Conservation (phyloP, 345 rosid genomes). For the Pugionium cornutum region DNA sequence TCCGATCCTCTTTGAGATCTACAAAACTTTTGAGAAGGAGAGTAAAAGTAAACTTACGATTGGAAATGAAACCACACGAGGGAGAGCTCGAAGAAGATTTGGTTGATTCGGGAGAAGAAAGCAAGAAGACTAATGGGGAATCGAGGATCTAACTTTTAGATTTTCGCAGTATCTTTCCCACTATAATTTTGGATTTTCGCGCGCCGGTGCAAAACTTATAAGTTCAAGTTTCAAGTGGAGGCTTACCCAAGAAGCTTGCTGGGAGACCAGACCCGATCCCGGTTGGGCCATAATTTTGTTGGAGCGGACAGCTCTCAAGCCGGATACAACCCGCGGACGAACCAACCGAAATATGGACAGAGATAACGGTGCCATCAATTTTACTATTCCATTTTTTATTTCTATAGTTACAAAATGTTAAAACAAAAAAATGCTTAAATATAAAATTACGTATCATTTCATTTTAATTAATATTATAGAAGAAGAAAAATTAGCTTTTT, state of each 20-base stretch:
- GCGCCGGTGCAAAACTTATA: background rate
- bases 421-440: too few species aligned
- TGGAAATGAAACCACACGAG: background rate
- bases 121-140: background rate
- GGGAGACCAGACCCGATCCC: constrained; percentile 27
- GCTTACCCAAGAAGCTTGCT: constrained; percentile 38
- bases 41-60: constrained; percentile 20
- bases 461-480: too few species aligned
- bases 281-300: constrained; percentile 2
- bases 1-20: constrained; percentile 14
- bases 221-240: constrained; percentile 21
- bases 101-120: background rate
- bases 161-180: constrained; percentile 27
- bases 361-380: too few species aligned
- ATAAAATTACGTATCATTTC: too few species aligned
- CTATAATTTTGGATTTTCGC: constrained; percentile 36
- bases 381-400: too few species aligned
- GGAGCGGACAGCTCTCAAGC: background rate
- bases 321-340: background rate
- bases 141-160: background rate
- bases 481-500: too few species aligned
- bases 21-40: background rate
- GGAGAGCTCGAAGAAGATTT: constrained; percentile 5
- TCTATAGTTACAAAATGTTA: too few species aligned
- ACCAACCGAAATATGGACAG: background rate